Evolutionary conservation across 1,139 yeast genomes (phyloP).

Genomic region (Kurtzmaniella quercitrusa): DNA sequence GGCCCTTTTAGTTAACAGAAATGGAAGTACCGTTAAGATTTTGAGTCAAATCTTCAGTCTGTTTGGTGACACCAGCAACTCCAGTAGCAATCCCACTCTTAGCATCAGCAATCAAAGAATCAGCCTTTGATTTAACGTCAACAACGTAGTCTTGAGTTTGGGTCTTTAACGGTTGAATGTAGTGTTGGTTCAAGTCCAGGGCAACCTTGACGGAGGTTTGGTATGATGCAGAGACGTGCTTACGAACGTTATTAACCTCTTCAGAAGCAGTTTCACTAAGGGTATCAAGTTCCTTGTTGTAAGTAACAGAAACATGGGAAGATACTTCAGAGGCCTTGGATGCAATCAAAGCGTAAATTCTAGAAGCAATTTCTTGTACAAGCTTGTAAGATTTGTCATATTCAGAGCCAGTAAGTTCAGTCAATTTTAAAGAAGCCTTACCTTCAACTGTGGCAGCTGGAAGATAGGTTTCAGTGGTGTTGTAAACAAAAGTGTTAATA

Average conservation of each 20-base stretch:
- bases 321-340: constrained; percentile 29
- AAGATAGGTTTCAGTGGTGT: constrained; percentile 28
- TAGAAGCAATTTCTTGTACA: constrained; percentile 24
- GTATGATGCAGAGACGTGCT: constrained; percentile 34
- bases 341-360: constrained; percentile 23
- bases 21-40: constrained; percentile 4
- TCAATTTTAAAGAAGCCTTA: constrained; percentile 20
- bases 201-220: constrained; percentile 33
- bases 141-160: constrained; percentile 38
- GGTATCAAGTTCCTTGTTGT: constrained; percentile 27
- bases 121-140: constrained; percentile 37
- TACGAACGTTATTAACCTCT: constrained; percentile 10
- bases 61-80: constrained; percentile 9
- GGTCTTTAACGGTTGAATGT: constrained; percentile 36
- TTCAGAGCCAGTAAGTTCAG: constrained; percentile 18
- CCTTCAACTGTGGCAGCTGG: constrained; percentile 21
- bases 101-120: constrained; percentile 29
- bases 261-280: constrained; percentile 5
- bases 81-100: constrained; percentile 16
- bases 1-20: constrained; percentile 6
- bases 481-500: constrained; percentile 24
- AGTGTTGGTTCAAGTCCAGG: constrained; percentile 32
- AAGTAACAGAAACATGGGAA: constrained; percentile 29
- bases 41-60: constrained; percentile 9
- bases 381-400: constrained; percentile 29